Conservation (phyloP, 2,329 filamentous ascomycete species). For the Aspergillus eucalypticola region DNA sequence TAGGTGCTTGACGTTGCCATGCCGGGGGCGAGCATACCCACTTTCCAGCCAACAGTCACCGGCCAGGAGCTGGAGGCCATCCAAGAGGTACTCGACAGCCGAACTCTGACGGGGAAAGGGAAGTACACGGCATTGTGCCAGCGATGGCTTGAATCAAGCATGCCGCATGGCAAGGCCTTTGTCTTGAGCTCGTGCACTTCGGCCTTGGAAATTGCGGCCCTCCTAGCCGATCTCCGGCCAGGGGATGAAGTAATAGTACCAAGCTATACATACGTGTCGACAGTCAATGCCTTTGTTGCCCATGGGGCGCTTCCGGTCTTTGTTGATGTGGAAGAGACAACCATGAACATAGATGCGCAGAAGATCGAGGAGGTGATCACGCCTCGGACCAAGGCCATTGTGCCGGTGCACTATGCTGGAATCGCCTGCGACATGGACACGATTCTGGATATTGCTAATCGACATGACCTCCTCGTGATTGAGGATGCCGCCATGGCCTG, state of each 20-base stretch:
- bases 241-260: constrained; percentile 21
- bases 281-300: constrained; percentile 18
- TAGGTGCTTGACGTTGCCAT: not conserved
- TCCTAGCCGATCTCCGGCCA: constrained; percentile 10
- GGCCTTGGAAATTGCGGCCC: constrained; percentile 17
- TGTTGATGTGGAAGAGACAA: constrained; percentile 16
- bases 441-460: constrained; percentile 10
- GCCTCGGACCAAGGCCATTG: constrained; percentile 12
- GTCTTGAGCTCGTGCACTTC: constrained; percentile 16
- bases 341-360: constrained; percentile 14
- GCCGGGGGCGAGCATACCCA: constrained; percentile 2
- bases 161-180: constrained; percentile 5
- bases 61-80: constrained; percentile 10
- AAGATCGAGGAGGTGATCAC: constrained; percentile 14
- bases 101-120: constrained; percentile 11
- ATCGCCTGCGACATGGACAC: constrained; percentile 18
- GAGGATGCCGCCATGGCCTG: constrained; percentile 20
- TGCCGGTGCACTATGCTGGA: constrained; percentile 20
- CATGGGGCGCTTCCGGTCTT: constrained; percentile 15
- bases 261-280: constrained; percentile 20
- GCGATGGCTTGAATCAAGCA: constrained; percentile 15
- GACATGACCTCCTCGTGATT: constrained; percentile 12
- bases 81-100: not conserved
- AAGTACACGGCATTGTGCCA: constrained; percentile 14
- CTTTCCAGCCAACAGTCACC: constrained; percentile 5